A percentile compares a stretch with the other conserved stretches of the same genome.
Evolutionary conservation across 2,329 filamentous ascomycete genomes (phyloP).

Genomic region (Claviceps cyperi): DNA sequence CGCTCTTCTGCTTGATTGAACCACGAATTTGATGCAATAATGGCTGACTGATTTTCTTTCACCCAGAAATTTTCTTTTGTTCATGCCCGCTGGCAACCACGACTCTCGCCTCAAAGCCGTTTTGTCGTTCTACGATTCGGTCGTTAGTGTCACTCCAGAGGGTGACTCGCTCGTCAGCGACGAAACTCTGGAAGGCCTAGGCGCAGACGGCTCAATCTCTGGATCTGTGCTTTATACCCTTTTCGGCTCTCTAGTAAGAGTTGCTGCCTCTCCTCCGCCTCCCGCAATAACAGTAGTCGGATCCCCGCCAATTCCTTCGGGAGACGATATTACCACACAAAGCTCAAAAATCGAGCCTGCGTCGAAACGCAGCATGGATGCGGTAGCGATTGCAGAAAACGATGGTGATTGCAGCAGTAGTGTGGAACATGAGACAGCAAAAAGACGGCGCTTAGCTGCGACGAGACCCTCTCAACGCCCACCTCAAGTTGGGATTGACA

Average conservation of each 20-base stretch:
- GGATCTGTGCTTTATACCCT: conserved; percentile 51
- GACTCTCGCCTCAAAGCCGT: conserved; percentile 64
- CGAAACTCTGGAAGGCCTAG: conserved; percentile 83
- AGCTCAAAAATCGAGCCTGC: neutral
- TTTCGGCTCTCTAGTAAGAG: conserved; percentile 61
- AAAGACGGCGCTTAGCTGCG: conserved; percentile 12
- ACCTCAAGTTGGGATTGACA: conserved; percentile 21
- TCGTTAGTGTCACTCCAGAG: conserved; percentile 80
- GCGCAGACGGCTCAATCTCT: conserved; percentile 51
- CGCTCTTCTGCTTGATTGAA: neutral
- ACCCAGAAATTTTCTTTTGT: conserved; percentile 76
- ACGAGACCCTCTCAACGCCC: conserved; percentile 9
- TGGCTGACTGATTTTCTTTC: conserved; percentile 7
- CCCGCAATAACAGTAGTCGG: conserved; percentile 13
- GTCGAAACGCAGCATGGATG: conserved; percentile 8
- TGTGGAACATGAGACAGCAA: conserved; percentile 12
- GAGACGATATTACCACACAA: neutral
- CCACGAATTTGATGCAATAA: neutral
- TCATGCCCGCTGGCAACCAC: conserved; percentile 54
- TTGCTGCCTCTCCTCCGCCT: conserved; percentile 36
- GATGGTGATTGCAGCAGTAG: conserved; percentile 9
- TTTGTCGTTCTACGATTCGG: conserved; percentile 80
- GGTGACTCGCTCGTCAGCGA: conserved; percentile 88
- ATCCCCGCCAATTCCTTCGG: neutral
- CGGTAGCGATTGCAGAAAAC: conserved; percentile 1